Conservation (phyloP, 306 rosid genomes). For the Rubus parviflorus region DNA sequence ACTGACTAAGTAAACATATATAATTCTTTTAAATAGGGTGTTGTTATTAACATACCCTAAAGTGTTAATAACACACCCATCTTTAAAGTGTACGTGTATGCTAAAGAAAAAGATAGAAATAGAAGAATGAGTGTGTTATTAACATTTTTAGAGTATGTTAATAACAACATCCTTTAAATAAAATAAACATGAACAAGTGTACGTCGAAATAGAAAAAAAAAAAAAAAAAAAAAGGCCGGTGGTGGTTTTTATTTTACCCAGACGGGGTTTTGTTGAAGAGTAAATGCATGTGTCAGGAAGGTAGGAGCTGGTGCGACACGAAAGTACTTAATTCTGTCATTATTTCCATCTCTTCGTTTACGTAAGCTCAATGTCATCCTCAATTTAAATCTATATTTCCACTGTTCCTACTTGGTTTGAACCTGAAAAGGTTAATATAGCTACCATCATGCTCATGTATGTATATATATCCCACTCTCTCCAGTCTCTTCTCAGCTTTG, state of each 20-base stretch:
- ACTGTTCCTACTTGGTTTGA: neutral
- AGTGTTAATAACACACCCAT: no score
- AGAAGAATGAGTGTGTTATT: no score
- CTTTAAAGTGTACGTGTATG: no score
- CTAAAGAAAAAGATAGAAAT: no score
- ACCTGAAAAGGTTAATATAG: neutral
- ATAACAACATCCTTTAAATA: no score
- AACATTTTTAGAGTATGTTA: no score
- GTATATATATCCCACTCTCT: neutral
- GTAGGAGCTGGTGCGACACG: neutral
- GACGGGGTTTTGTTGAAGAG: neutral
- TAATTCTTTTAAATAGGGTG: no score
- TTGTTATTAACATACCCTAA: no score
- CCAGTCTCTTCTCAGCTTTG: neutral
- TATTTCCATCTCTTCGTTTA: neutral
- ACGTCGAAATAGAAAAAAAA: no score
- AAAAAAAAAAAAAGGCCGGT: neutral
- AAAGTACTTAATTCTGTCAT: neutral
- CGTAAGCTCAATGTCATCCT: neutral
- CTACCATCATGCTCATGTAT: no score
- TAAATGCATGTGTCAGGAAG: neutral
- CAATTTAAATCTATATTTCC: neutral
- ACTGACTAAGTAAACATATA: no score
- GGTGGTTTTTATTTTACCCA: neutral
- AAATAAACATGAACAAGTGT: no score